Base-by-base conservation (phyloP, 2,329 filamentous ascomycete genomes). In the Aspergillus fructus region DNA sequence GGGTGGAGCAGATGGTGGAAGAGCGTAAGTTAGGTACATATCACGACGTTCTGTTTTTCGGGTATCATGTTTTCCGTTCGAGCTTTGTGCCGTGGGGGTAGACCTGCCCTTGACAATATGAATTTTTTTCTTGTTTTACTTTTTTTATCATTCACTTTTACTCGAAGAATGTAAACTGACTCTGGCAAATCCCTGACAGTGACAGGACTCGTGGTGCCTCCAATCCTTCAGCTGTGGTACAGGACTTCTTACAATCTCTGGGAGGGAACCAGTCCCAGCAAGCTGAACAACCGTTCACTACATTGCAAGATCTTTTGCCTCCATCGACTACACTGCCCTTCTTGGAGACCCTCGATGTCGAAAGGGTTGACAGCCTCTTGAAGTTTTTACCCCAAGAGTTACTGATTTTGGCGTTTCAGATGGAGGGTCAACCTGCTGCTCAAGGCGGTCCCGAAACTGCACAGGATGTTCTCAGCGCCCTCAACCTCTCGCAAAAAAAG, bases 1-100 rank as follows among this genome's bases (percentile, higher is more conserved):
- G 77, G 94, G 93, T 59, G 94, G 96, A 73, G 91, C 91, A 67
- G 94, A 97, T 78, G 94, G 96, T 71, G 96, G 91, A 79, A 87
- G 94, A 97, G 94, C 93, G 94, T 99, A 97, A 93, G 96, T 99
- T 99, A 97, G 93, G 96, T 99, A 77, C 73, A 76, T 74, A 74
- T 77, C 73, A 78, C 74, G 72, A 62, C 57, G 55, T 42, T 53
- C 47, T 41, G n/a, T 56, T 60, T 56, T 60, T 57, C 47, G 55
- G 50, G 47, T 43, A 51, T 48, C 49, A 54, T 56, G 39, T 43
- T 19, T 58, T 46, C 48, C 37, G 34, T 42, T 53, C 46, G 41
- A 37, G 53, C 34, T 23, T 37, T 23, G 27, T 41, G 46, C 34
- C 48, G 39, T 53, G 21, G 27, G 50, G 49, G 41, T 58, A 54